A percentile compares a stretch with the other conserved stretches of the same genome.
phyloP scores from a whole-genome alignment of 2,329 filamentous ascomycete genomes.

The Cladophialophora psammophila region DNA sequence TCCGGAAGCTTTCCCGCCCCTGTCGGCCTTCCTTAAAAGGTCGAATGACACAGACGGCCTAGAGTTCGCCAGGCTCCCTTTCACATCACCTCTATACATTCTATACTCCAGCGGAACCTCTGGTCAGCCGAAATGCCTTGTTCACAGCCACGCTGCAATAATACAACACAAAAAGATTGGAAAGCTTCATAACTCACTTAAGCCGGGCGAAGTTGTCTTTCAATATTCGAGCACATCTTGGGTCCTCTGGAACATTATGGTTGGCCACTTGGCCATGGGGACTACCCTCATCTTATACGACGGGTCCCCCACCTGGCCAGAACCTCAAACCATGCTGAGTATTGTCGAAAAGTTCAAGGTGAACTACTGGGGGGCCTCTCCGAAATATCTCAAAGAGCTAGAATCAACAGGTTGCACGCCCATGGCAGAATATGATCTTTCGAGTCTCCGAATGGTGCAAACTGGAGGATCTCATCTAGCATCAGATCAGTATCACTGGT shows the following conservation, averaged over 20 bases:
- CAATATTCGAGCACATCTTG: constrained; percentile 57
- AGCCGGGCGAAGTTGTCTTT: constrained; percentile 50
- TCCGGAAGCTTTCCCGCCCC: constrained; percentile 16
- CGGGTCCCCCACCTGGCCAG: constrained; percentile 78
- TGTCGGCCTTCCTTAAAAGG: constrained; percentile 45
- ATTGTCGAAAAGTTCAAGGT: constrained; percentile 69
- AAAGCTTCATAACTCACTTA: constrained; percentile 58
- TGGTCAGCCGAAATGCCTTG: constrained; percentile 75
- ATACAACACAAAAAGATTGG: constrained; percentile 64
- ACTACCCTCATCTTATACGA: constrained; percentile 74
- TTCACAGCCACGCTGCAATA: constrained; percentile 66
- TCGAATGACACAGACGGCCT: not conserved
- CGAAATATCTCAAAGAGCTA: constrained; percentile 77
- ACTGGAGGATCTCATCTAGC: constrained; percentile 30
- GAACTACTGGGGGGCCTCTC: constrained; percentile 70
- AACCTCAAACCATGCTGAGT: constrained; percentile 54
- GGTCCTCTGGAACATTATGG: constrained; percentile 56
- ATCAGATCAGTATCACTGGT: constrained; percentile 13
- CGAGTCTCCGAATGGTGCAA: constrained; percentile 21
- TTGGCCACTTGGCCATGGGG: constrained; percentile 67
- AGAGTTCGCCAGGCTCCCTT: constrained; percentile 66
- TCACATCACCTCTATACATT: constrained; percentile 74
- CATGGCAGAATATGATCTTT: constrained; percentile 51
- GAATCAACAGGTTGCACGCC: constrained; percentile 70
- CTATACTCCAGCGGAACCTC: constrained; percentile 52